Percentiles rank a stretch among this genome's conserved stretches.
Conservation (phyloP, 2,329 filamentous ascomycete species). For the Fusarium sp. region DNA sequence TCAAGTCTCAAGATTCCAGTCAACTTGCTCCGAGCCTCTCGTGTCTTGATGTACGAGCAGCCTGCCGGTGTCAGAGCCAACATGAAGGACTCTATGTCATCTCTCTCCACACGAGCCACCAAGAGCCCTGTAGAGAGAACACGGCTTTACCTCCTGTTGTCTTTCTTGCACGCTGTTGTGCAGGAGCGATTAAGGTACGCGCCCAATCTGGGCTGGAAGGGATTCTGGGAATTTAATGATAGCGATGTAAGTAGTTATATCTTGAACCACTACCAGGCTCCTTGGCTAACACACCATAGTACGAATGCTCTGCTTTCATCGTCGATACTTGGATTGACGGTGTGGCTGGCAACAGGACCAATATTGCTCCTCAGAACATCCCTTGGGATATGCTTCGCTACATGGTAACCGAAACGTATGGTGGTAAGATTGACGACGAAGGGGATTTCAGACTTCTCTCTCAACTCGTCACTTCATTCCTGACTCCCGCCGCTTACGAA, state of each 20-base stretch:
- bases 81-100: constrained; percentile 96
- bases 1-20: constrained; percentile 96
- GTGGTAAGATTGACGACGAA: constrained; percentile 95
- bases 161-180: constrained; percentile 94
- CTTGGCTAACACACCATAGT: constrained; percentile 63
- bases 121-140: constrained; percentile 92
- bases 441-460: constrained; percentile 82
- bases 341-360: constrained; percentile 86
- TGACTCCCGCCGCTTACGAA: constrained; percentile 92
- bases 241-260: constrained; percentile 82
- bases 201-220: constrained; percentile 95
- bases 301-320: constrained; percentile 96
- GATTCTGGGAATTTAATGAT: constrained; percentile 99
- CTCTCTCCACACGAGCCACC: constrained; percentile 78
- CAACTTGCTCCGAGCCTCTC: constrained; percentile 91
- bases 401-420: constrained; percentile 93
- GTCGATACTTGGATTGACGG: constrained; percentile 94
- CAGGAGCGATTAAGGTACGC: constrained; percentile 96
- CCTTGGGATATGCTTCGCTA: constrained; percentile 97
- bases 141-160: constrained; percentile 89
- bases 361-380: constrained; percentile 92
- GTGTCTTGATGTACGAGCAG: constrained; percentile 98
- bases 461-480: constrained; percentile 79
- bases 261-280: neutral
- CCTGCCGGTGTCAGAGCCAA: constrained; percentile 96